Percentiles rank a stretch among this genome's conserved stretches.
These are phyloP conservation scores for Primulina tabacum DNA, from an alignment of 257 asterid species.

Conservation along the genomic window DNA sequence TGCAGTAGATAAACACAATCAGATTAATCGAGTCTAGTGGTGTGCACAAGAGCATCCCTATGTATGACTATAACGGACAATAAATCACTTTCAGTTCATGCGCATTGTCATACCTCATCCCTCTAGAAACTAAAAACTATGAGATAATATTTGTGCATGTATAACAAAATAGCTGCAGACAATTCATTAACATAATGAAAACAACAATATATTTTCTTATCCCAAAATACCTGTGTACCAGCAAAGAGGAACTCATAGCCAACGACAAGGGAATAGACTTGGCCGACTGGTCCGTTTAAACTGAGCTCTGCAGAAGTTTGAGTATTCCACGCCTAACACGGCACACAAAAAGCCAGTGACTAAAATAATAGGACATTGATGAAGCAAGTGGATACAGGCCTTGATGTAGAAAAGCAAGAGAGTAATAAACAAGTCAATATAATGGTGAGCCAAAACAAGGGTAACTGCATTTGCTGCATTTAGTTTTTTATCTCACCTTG, in stretches of 20 bases:
- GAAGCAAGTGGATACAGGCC: neutral
- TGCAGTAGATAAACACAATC: conserved; percentile 32
- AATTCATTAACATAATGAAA: neutral
- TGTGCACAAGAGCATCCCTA: neutral
- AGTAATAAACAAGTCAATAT: neutral
- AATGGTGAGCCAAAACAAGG: conserved; percentile 2
- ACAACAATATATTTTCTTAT: neutral
- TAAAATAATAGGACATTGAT: neutral
- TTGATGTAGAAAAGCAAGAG: neutral
- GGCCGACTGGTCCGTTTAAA: conserved; percentile 93
- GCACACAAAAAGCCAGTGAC: conserved; percentile 19
- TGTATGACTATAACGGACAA: neutral
- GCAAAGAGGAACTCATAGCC: conserved; percentile 86
- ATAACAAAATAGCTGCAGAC: conserved; percentile 10
- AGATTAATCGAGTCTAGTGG: neutral
- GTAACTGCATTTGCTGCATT: neutral
- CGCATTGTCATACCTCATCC: neutral
- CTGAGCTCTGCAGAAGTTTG: conserved; percentile 81
- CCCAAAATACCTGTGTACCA: conserved; percentile 75
- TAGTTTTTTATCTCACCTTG: conserved; percentile 54
- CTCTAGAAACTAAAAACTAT: neutral
- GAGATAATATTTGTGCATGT: neutral
- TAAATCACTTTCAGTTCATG: neutral
- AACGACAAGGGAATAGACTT: conserved; percentile 85
- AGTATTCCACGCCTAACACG: conserved; percentile 85